Evolutionary conservation across 805 yeast genomes (phyloP), one percentile per base, ranked within the genome.

Genomic region (Hanseniaspora clermontiae): DNA sequence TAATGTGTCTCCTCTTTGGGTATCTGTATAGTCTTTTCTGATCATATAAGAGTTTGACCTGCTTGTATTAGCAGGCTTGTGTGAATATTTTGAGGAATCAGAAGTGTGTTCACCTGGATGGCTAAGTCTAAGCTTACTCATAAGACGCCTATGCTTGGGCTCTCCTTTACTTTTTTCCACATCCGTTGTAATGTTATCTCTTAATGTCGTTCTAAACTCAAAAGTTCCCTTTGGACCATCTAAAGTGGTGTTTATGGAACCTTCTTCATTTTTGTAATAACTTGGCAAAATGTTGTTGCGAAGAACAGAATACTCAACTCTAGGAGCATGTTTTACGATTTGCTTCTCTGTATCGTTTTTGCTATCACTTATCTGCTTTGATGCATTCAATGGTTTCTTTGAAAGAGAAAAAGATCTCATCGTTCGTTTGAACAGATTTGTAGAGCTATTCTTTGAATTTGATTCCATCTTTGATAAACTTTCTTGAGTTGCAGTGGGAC

Each of bases 181-280:
- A 5, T 24, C 24, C n/a, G 1, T 42, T 14, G 4, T 24, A 11
- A 42, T 15, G 17, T 50, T 45, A 15, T 34, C 48, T 42, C 54
- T 50, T 20, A 50, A 42, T 29, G 54, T 50, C 19, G 42, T 43
- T 34, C 34, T 32, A 10, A 51, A 43, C 10, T 34, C 37, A 27
- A 36, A 14, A 15, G 14, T 24, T 10, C 31, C 36, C 15, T 37
- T 45, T 4, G 49, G 12, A n/a, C 24, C 29, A 51, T 24, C 27
- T 9, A 34, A 31, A 43, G 12, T 29, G 29, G 12, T 34, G n/a
- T 34, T 68, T 72, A 59, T 75, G 54, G 68, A 71, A 14, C 34
- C 45, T 36, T 15, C 20, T 14, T 45, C 27, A 20, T 47, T 47
- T 15, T 36, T 47, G 29, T 52, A 45, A n/a, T 52, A 52, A 8